phyloP scores from a whole-genome alignment of 2,329 filamentous ascomycete genomes.

The Pyrenophora graminea region DNA sequence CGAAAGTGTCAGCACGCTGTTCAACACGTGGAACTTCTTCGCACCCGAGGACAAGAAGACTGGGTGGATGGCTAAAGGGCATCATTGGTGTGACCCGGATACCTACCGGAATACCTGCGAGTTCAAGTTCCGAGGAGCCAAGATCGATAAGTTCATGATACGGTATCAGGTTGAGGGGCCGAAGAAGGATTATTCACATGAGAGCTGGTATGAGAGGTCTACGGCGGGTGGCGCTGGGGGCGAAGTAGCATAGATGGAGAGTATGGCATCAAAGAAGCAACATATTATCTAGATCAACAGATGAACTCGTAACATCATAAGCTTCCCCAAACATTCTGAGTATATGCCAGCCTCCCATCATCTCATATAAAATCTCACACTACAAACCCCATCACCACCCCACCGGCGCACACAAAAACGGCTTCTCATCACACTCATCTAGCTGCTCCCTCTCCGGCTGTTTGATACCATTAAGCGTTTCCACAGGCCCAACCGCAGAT shows the following conservation, averaged over 20 bases:
- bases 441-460: not conserved
- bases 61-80: constrained; percentile 67
- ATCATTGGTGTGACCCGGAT: constrained; percentile 73
- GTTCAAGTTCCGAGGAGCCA: constrained; percentile 57
- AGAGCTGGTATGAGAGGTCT: constrained; percentile 44
- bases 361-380: too few species aligned
- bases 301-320: too few species aligned
- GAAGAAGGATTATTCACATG: constrained; percentile 69
- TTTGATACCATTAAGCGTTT: too few species aligned
- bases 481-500: not conserved
- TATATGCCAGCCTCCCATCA: not conserved
- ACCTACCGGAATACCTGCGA: constrained; percentile 72
- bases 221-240: not conserved
- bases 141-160: constrained; percentile 46
- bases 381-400: not conserved
- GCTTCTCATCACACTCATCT: not conserved
- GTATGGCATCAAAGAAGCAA: not conserved
- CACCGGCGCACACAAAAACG: not conserved
- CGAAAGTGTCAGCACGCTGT: constrained; percentile 73
- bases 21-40: constrained; percentile 72
- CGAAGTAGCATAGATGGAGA: not conserved
- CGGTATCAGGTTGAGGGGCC: constrained; percentile 71
- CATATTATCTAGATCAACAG: too few species aligned
- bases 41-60: constrained; percentile 38
- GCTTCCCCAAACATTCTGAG: too few species aligned